Evolutionary conservation across 495 filamentous ascomycete genomes (phyloP).

Genomic region (Echria macrotheca): DNA sequence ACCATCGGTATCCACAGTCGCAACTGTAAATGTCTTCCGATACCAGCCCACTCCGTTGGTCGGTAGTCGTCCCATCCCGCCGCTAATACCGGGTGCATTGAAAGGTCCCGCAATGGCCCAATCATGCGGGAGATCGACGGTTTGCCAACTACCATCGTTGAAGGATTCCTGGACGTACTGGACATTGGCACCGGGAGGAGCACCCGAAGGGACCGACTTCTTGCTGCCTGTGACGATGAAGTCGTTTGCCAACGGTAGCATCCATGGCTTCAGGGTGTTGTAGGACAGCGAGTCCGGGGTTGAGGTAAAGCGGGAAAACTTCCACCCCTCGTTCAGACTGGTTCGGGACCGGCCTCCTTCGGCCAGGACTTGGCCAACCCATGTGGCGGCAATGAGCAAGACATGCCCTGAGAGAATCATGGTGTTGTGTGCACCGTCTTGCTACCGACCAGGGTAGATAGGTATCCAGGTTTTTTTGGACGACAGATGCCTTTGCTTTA

Average conservation of each 20-base stretch:
- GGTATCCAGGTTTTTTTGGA: no score
- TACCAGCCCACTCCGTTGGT: slow-evolving; percentile 46
- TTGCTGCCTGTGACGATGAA: slow-evolving; percentile 19
- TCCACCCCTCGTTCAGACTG: slow-evolving; percentile 26
- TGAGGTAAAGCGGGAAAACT: slow-evolving; percentile 22
- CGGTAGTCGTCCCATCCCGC: slow-evolving; percentile 54
- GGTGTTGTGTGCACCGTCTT: no score
- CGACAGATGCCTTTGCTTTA: no score
- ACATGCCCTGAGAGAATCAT: no score
- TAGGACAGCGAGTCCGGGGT: slow-evolving; percentile 25
- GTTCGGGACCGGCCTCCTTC: slow-evolving; percentile 8
- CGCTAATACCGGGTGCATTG: slow-evolving; percentile 42
- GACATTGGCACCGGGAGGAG: slow-evolving; percentile 3
- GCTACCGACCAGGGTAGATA: no score
- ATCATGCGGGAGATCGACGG: slow-evolving; percentile 33
- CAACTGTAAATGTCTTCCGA: slow-evolving; percentile 33
- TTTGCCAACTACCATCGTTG: slow-evolving; percentile 18
- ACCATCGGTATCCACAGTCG: slow-evolving; percentile 15
- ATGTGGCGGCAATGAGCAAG: no score
- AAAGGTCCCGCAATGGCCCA: slow-evolving; percentile 48
- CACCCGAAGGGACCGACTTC: slow-evolving; percentile 2
- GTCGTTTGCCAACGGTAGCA: slow-evolving; percentile 23
- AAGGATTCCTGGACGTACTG: slow-evolving; percentile 10
- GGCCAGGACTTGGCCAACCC: no score
- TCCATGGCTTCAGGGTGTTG: slow-evolving; percentile 21